phyloP scores from a whole-genome alignment of 768 basidiomycete genomes.

The Coprinellus micaceus region DNA sequence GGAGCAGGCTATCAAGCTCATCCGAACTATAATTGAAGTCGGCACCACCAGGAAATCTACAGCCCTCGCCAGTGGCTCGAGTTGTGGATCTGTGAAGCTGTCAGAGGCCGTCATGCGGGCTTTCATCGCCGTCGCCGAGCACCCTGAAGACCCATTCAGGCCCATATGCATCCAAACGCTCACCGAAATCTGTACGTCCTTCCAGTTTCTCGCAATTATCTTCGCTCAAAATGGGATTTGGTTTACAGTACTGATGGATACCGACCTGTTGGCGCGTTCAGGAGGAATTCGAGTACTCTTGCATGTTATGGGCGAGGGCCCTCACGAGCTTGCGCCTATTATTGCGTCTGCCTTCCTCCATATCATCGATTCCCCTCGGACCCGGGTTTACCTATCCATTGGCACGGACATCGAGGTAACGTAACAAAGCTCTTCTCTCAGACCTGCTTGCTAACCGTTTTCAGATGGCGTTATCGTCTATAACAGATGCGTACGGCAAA shows the following conservation, averaged over 20 bases:
- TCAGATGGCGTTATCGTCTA: slow-evolving; percentile 80
- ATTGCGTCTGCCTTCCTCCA: slow-evolving; percentile 79
- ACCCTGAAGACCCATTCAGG: slow-evolving; percentile 85
- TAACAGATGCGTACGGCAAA: slow-evolving; percentile 92
- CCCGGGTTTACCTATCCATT: slow-evolving; percentile 69
- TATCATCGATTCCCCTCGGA: slow-evolving; percentile 81
- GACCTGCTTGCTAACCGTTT: not conserved
- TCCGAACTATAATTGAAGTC: slow-evolving; percentile 77
- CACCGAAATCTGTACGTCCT: slow-evolving; percentile 76
- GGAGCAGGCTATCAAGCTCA: slow-evolving; percentile 88
- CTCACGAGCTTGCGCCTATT: slow-evolving; percentile 73
- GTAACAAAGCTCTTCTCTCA: not conserved
- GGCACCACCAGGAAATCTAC: slow-evolving; percentile 56
- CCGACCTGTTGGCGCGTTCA: slow-evolving; percentile 73
- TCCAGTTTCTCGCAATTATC: not conserved
- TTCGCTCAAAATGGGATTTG: not conserved
- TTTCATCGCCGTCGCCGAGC: slow-evolving; percentile 90
- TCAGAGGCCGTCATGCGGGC: slow-evolving; percentile 81
- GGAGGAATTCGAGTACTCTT: slow-evolving; percentile 86
- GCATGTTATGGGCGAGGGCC: slow-evolving; percentile 86
- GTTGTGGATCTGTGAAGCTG: slow-evolving; percentile 46
- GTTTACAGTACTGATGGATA: slow-evolving; percentile 76
- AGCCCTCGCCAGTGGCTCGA: slow-evolving; percentile 35
- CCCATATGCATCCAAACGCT: slow-evolving; percentile 81
- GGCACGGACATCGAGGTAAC: slow-evolving; percentile 88